phyloP scores from a whole-genome alignment of 2,329 filamentous ascomycete species.

The Microdochium nivale region DNA sequence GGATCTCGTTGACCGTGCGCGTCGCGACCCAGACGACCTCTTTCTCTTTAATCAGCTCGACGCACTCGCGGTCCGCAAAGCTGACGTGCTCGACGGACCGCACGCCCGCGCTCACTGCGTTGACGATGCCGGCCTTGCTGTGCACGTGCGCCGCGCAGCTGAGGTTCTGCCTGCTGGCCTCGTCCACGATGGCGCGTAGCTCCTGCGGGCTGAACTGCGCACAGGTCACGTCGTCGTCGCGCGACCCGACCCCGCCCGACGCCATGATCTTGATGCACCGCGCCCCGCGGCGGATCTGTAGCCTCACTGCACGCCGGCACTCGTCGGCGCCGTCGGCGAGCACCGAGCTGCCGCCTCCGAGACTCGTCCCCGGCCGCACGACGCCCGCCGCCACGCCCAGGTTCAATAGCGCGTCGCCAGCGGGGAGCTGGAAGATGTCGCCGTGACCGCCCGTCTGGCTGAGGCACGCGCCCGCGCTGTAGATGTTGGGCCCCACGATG shows the following conservation, averaged over 20 bases:
- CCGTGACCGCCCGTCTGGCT: slow-evolving; percentile 25
- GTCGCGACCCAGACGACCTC: slow-evolving; percentile 28
- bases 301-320: slow-evolving; percentile 27
- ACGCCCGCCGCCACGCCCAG: slow-evolving; percentile 17
- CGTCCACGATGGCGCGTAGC: slow-evolving; percentile 25
- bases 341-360: slow-evolving; percentile 12
- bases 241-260: slow-evolving; percentile 28
- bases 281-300: slow-evolving; percentile 30
- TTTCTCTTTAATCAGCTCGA: slow-evolving; percentile 27
- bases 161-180: slow-evolving; percentile 26
- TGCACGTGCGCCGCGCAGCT: slow-evolving; percentile 30
- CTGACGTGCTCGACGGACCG: slow-evolving; percentile 28
- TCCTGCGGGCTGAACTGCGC: slow-evolving; percentile 30
- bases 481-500: slow-evolving; percentile 23
- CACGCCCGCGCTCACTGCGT: slow-evolving; percentile 27
- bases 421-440: slow-evolving; percentile 24
- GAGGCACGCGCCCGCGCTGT: slow-evolving; percentile 20
- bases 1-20: slow-evolving; percentile 24
- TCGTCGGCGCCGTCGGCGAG: slow-evolving; percentile 31
- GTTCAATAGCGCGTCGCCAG: slow-evolving; percentile 23
- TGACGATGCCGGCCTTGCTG: slow-evolving; percentile 29
- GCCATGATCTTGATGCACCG: slow-evolving; percentile 30
- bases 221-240: slow-evolving; percentile 27
- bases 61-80: slow-evolving; percentile 30
- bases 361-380: slow-evolving; percentile 21